Conservation (phyloP, 805 yeast species). For the Candida incommunis region DNA sequence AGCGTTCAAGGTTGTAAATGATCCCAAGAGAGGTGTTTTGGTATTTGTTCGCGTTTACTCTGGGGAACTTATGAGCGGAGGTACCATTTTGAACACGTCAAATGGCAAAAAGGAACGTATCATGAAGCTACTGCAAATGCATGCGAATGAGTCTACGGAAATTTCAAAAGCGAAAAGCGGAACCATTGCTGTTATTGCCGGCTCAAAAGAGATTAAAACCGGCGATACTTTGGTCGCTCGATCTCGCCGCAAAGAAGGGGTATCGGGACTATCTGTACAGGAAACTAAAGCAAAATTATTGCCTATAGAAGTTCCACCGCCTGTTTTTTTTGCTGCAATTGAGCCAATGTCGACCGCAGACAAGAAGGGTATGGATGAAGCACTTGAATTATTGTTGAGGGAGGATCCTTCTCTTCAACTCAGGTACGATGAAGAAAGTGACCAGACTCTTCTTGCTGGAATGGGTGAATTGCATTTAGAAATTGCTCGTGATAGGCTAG, state of each 20-base stretch:
- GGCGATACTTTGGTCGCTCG: constrained; percentile 81
- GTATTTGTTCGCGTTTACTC: constrained; percentile 80
- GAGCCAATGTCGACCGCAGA: constrained; percentile 81
- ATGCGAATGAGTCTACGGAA: constrained; percentile 74
- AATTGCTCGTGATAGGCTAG: constrained; percentile 64
- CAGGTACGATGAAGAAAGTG: constrained; percentile 63
- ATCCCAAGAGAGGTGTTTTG: constrained; percentile 64
- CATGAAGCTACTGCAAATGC: constrained; percentile 64
- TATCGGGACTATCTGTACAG: constrained; percentile 30
- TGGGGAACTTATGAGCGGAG: constrained; percentile 53
- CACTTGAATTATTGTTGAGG: constrained; percentile 48
- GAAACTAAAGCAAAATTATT: constrained; percentile 37
- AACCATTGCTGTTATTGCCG: constrained; percentile 81
- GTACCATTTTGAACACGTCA: constrained; percentile 52
- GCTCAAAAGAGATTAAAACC: constrained; percentile 57
- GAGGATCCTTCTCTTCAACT: constrained; percentile 86
- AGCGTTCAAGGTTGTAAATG: constrained; percentile 85
- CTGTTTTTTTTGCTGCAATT: constrained; percentile 75
- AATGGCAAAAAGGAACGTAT: constrained; percentile 54
- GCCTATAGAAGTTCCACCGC: constrained; percentile 81
- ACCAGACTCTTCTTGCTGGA: constrained; percentile 80
- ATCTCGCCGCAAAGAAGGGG: constrained; percentile 35
- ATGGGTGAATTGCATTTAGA: constrained; percentile 97
- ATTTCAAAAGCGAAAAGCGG: constrained; percentile 54
- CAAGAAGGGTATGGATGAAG: constrained; percentile 53